Base-by-base conservation (phyloP, 2,329 filamentous ascomycete species). In the Botrytis fabae region DNA sequence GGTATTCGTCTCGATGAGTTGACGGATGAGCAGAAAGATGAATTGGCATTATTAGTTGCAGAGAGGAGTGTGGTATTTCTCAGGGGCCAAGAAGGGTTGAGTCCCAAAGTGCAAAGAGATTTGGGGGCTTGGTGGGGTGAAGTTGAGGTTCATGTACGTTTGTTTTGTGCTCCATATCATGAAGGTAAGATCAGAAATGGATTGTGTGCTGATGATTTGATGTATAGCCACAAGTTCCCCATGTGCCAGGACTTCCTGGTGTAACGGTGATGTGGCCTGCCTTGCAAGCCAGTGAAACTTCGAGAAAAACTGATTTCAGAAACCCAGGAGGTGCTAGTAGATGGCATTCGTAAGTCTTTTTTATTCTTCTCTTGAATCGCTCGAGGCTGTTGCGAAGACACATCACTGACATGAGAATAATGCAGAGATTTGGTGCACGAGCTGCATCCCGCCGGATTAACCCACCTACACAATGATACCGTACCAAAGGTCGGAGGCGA, bases 201-300 rank as follows among this genome's bases (percentile, higher is more conserved):
- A 6, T 35, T 16, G 20, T 16, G 14, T 60, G 22, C 70, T 71
- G 32, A 66, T 32, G 16, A 71, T 48, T 66, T 75, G 44, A 77
- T 38, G 16, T 48, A 6, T 60, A 92, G 88, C 91, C 91, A 0
- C 91, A 93, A 87, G 89, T 88, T 0, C 87, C 91, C 0, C 89
- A 92, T 62, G 91, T 93, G 0, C 91, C 91, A 0, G 91, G 91
- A 2, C 83, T 92, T 0, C 84, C 85, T 0, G 91, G 91, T 0
- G 88, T 90, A 1, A 88, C 86, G 0, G 89, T 93, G 8, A 90
- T 93, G 65, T 93, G 91, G 91, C 91, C 91, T 0, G 90, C 87
- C 48, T 85, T 93, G 0, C 84, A 86, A 79, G 90, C 89, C 0
- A 90, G 87, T 0, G 91, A 93, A 79, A 66, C 25, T 2, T 66